Conservation (phyloP, 2,329 filamentous ascomycete species). For the Coniella vitis region DNA sequence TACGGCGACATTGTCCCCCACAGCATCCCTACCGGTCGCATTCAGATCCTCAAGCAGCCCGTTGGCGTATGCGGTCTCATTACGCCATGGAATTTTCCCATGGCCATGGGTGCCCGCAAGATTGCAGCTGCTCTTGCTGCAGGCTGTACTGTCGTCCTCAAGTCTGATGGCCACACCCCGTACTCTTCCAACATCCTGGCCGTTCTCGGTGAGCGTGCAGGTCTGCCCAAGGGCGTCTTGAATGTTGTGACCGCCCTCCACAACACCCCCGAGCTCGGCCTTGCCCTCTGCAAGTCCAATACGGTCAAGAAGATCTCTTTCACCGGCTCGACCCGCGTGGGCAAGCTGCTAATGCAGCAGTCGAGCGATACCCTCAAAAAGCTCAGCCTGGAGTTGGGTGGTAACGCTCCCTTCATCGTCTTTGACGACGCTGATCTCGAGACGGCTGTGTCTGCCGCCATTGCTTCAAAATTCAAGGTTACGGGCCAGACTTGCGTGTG, state of each 20-base stretch:
- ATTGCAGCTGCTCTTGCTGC: constrained; percentile 52
- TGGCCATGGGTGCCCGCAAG: constrained; percentile 42
- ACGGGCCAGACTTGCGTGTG: constrained; percentile 59
- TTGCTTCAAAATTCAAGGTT: constrained; percentile 25
- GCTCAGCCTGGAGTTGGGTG: constrained; percentile 57
- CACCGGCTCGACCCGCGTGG: constrained; percentile 55
- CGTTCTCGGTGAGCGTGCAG: constrained; percentile 48
- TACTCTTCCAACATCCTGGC: constrained; percentile 60
- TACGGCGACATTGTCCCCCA: no score
- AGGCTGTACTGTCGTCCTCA: constrained; percentile 64
- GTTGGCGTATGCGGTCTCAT: no score
- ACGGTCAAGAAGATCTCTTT: constrained; percentile 51
- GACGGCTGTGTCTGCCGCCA: constrained; percentile 46
- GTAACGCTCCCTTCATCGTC: constrained; percentile 57
- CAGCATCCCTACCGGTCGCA: no score
- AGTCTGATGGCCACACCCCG: constrained; percentile 65
- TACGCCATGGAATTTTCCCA: constrained; percentile 48
- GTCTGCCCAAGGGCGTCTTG: background rate
- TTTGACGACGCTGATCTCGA: constrained; percentile 57
- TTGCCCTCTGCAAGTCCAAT: constrained; percentile 7
- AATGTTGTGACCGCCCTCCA: background rate
- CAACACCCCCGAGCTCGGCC: background rate
- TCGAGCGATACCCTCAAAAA: constrained; percentile 58
- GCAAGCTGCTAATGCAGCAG: constrained; percentile 49
- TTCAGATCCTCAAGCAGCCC: no score